Evolutionary conservation across 805 yeast species (phyloP), one percentile per base, ranked within the genome.

Genomic region (Helenozyma rhizophorensis): DNA sequence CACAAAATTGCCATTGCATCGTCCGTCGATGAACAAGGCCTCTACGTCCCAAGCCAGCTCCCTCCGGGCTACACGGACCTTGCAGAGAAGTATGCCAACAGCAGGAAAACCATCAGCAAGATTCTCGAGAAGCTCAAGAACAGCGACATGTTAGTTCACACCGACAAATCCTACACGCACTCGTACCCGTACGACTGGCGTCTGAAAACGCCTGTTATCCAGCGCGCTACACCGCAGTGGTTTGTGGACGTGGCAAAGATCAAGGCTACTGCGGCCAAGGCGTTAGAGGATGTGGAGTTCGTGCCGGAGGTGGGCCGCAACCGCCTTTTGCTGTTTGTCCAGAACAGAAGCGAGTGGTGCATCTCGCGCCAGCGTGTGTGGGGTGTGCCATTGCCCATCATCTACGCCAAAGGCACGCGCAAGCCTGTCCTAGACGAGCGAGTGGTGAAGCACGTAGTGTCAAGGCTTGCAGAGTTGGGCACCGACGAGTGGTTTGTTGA

Each of bases 161-260:
- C 68, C 2, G 66, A 78, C 35, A 58, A 62, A 23, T 61, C 67
- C 22, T 81, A 80, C 51, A 60, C 55, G 9, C 99, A 93, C 58
- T 85, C 90, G 2, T 90, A 90, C 48, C 97, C 98, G 0, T 88
- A 86, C 52, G 98, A 93, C 55, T 93, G 98, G 98, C 74, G 98
- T 47, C 85, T 95, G 2, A 89, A 89, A 53, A 83, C 82, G 26
- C 98, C 98, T 0, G 88, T 93, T n/a, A 80, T 93, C 30, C 86
- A 93, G 38, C 70, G 97, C 39, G 80, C 97, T 0, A 93, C 98
- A 1, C 93, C 96, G 1, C 99, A 93, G 58, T 93, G 97, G 94
- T 93, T 93, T 57, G 83, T 93, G 6, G 84, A 89, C 53, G 83
- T 93, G 21, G 83, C 80, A 18, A 70, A 70, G 34, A 80, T 89